Evolutionary conservation across 495 filamentous ascomycete genomes (phyloP), one percentile per base, ranked within the genome.

Genomic region (Polyplosphaeria fusca): DNA sequence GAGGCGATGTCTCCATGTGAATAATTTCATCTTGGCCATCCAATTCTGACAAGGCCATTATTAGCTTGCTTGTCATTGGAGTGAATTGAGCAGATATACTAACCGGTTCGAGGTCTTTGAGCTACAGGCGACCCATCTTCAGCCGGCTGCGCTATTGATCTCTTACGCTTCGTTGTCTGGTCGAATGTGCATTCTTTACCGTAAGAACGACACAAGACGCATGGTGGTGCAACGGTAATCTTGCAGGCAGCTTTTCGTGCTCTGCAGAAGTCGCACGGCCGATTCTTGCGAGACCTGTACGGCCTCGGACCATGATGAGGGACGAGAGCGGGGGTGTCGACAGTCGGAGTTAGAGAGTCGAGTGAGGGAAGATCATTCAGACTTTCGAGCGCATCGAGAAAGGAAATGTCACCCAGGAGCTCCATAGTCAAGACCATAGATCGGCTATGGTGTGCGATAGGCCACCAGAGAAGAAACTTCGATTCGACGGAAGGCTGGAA

Each of bases 101-200:
- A n/a, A n/a, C n/a, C n/a, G n/a, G n/a, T n/a, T 35, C 30, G 30
- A 7, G 7, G 30, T 35, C 14, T 35, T 7, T 14, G 30, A 7
- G 30, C 7, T 14, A 14, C 7, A 7, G 30, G 30, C 7, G 30
- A 35, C 14, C 30, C 30, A 5, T 42, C 39, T 5, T 42, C 39
- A n/a, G 19, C 39, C 9, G 5, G 13, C 16, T 42, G 39, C 39
- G 19, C 39, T 13, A 42, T 18, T 11, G 16, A 42, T 42, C 39
- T 13, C 16, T 42, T 42, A 7, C 39, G 39, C 39, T 42, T 42
- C 5, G 39, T 9, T 20, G 9, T 7, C 9, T 42, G 9, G 19
- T 42, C 19, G 39, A 42, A 42, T 5, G 39, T 42, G 39, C 39
- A 42, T 18, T 42, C 39, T 42, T 42, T 20, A 11, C 39, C 39